Evolutionary conservation across 176 grass and related monocot genomes (phyloP).

Genomic region (Poa pratensis): DNA sequence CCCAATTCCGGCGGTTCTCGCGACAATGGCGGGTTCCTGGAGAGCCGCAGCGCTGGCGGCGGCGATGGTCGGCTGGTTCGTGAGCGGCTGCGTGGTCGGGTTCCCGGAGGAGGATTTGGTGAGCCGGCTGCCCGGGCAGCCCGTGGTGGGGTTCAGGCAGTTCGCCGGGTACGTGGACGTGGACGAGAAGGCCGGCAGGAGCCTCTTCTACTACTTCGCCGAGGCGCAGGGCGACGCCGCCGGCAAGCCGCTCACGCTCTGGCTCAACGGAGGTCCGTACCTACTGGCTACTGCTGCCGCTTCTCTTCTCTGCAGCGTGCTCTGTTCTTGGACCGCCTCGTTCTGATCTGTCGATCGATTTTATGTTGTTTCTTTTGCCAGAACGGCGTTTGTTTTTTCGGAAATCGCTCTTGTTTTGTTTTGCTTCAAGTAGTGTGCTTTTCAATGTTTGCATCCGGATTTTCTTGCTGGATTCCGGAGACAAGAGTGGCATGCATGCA

Average conservation of each 20-base stretch:
- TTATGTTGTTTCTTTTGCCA: neutral
- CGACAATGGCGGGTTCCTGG: conserved; percentile 49
- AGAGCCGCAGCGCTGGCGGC: conserved; percentile 28
- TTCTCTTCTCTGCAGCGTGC: neutral
- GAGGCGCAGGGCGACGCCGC: conserved; percentile 67
- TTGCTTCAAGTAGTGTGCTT: neutral
- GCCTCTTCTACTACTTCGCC: conserved; percentile 97
- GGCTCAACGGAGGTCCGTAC: conserved; percentile 92
- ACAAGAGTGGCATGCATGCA: neutral
- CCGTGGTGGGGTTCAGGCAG: conserved; percentile 72
- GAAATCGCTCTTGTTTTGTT: neutral
- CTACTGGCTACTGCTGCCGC: neutral
- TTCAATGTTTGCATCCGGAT: neutral
- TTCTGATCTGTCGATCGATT: neutral
- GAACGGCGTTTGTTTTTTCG: neutral
- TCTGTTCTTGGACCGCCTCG: neutral
- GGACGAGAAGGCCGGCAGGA: conserved; percentile 67
- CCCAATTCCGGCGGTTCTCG: conserved; percentile 2
- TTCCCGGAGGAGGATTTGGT: conserved; percentile 81
- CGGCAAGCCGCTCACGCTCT: conserved; percentile 86
- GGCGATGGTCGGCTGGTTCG: neutral
- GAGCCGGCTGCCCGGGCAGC: conserved; percentile 73
- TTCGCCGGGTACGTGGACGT: conserved; percentile 90
- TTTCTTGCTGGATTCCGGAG: neutral
- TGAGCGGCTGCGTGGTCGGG: conserved; percentile 24